Evolutionary conservation across 352 stramenopile species (phyloP).

Genomic region (Globisporangium heterothallicum): DNA sequence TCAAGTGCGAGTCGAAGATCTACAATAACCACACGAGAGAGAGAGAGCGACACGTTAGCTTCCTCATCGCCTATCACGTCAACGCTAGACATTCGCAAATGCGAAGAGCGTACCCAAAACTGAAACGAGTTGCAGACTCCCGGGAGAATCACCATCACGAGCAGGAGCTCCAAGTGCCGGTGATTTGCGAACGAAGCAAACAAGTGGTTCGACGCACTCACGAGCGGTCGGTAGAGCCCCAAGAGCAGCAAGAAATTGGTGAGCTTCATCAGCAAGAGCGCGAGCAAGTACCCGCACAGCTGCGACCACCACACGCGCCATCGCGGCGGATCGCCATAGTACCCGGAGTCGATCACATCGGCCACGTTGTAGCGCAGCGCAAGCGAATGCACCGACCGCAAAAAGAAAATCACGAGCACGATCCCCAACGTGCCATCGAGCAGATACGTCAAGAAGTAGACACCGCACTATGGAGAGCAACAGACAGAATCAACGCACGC

Average conservation of each 20-base stretch:
- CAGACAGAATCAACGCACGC: neutral
- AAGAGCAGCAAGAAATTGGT: conserved; percentile 35
- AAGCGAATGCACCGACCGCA: conserved; percentile 34
- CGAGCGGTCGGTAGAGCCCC: conserved; percentile 37
- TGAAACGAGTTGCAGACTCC: conserved; percentile 63
- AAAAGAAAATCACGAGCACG: conserved; percentile 38
- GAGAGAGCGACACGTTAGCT: neutral
- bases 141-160: conserved; percentile 76
- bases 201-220: conserved; percentile 31
- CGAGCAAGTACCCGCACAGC: conserved; percentile 35
- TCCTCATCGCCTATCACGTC: no score
- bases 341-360: conserved; percentile 47
- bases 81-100: neutral
- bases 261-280: conserved; percentile 52
- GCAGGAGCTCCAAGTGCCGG: conserved; percentile 60
- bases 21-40: conserved; percentile 3
- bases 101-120: conserved; percentile 44
- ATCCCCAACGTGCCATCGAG: conserved; percentile 58
- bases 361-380: conserved; percentile 26
- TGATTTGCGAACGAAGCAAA: conserved; percentile 54
- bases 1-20: conserved; percentile 64
- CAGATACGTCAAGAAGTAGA: conserved; percentile 75
- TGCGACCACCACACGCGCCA: conserved; percentile 55
- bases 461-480: conserved; percentile 35
- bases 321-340: conserved; percentile 65